phyloP scores from a whole-genome alignment of 164 flowering plant species.

The Vitis rotundifolia region DNA sequence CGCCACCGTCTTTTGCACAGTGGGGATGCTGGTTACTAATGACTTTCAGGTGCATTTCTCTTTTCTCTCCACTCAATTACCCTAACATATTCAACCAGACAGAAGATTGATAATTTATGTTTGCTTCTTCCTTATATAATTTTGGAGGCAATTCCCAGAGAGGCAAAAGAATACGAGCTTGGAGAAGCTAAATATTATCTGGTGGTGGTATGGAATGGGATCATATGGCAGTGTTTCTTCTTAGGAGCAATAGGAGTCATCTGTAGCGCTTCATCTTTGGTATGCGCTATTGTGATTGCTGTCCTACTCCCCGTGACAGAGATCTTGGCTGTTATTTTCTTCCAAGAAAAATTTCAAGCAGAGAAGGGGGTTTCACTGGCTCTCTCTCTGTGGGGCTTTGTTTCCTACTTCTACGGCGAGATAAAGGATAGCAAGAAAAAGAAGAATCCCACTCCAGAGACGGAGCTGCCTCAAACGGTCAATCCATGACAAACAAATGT shows the following conservation, averaged over 20 bases:
- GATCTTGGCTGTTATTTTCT: slow-evolving; percentile 29
- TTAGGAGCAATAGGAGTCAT: slow-evolving; percentile 36
- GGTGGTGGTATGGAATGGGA: slow-evolving; percentile 19
- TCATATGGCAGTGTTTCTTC: slow-evolving; percentile 31
- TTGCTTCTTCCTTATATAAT: background rate
- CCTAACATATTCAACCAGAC: too few relatives aligned
- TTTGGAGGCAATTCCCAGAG: slow-evolving; percentile 28
- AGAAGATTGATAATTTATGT: too few relatives aligned
- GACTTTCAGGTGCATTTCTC: slow-evolving; percentile 47
- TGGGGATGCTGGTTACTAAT: slow-evolving; percentile 41
- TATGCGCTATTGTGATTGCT: slow-evolving; percentile 26
- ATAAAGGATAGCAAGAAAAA: slow-evolving; percentile 9
- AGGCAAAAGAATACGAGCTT: slow-evolving; percentile 27
- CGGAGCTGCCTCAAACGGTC: too few relatives aligned
- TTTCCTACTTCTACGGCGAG: slow-evolving; percentile 32
- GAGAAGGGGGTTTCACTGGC: slow-evolving; percentile 33
- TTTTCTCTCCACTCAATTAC: background rate
- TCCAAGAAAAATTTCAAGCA: slow-evolving; percentile 28
- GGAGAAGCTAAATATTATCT: slow-evolving; percentile 29
- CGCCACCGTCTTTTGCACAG: slow-evolving; percentile 25
- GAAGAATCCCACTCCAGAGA: background rate
- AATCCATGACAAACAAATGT: too few relatives aligned
- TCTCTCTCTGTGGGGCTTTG: slow-evolving; percentile 35
- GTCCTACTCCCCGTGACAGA: slow-evolving; percentile 31
- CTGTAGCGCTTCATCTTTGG: slow-evolving; percentile 21